Conservation (phyloP, 2,329 filamentous ascomycete species). For the Apiospora arundinis region DNA sequence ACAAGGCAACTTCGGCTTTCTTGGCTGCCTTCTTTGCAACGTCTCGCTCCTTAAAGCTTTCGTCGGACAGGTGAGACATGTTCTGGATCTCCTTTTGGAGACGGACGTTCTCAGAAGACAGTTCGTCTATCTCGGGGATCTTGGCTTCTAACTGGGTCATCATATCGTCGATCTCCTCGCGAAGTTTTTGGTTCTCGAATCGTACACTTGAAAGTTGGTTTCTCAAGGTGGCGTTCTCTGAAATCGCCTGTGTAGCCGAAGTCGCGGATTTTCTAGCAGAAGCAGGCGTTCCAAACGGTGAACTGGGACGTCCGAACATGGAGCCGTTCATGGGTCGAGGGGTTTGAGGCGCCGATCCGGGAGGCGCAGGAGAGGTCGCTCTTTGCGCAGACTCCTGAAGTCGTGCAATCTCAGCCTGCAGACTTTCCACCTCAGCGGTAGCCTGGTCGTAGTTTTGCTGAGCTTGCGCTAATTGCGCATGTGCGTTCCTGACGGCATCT, state of each 20-base stretch:
- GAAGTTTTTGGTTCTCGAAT: slow-evolving; percentile 75
- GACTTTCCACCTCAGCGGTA: slow-evolving; percentile 55
- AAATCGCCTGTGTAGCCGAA: slow-evolving; percentile 67
- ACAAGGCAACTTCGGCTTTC: slow-evolving; percentile 77
- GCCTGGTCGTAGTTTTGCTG: slow-evolving; percentile 53
- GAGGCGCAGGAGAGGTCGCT: slow-evolving; percentile 40
- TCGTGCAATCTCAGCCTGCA: slow-evolving; percentile 61
- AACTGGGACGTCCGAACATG: slow-evolving; percentile 57
- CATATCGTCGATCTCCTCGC: slow-evolving; percentile 82
- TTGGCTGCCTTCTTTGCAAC: slow-evolving; percentile 77
- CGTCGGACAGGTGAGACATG: slow-evolving; percentile 84
- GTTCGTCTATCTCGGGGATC: slow-evolving; percentile 85
- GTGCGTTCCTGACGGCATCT: slow-evolving; percentile 61
- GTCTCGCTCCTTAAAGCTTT: slow-evolving; percentile 82
- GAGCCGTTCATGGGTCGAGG: slow-evolving; percentile 64
- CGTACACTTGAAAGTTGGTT: slow-evolving; percentile 76
- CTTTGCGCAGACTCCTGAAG: slow-evolving; percentile 56
- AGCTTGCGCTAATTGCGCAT: slow-evolving; percentile 63
- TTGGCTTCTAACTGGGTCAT: slow-evolving; percentile 84
- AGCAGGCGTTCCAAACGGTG: slow-evolving; percentile 67
- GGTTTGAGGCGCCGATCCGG: slow-evolving; percentile 63
- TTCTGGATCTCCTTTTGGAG: slow-evolving; percentile 82
- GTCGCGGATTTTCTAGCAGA: slow-evolving; percentile 62
- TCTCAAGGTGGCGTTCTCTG: slow-evolving; percentile 72
- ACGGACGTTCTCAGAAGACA: slow-evolving; percentile 80